These are phyloP conservation scores for Leucoagaricus sp. DNA, from an alignment of 1,284 basidiomycete genomes.

Conservation along the genomic window DNA sequence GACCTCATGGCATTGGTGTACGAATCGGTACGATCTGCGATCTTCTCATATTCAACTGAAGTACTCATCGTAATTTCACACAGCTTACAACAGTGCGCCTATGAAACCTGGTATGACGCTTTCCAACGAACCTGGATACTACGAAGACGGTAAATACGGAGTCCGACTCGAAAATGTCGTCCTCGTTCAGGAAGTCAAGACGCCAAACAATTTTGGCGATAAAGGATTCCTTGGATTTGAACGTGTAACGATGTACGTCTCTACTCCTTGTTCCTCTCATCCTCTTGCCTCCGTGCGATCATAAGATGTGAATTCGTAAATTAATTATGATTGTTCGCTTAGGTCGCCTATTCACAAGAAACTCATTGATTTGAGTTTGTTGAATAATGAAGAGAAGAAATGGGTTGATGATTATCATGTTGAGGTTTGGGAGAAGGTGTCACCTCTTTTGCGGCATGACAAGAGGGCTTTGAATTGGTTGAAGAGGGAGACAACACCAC, in stretches of 20 bases:
- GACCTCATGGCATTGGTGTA: conserved; percentile 86
- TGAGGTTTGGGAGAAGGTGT: conserved; percentile 77
- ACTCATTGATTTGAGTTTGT: conserved; percentile 68
- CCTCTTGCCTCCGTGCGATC: too few relatives aligned
- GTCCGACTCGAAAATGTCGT: conserved; percentile 93
- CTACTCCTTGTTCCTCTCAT: not conserved
- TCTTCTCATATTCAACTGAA: not conserved
- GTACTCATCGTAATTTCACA: not conserved
- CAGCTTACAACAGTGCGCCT: conserved; percentile 67
- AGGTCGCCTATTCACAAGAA: conserved; percentile 89
- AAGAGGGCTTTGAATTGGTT: conserved; percentile 79
- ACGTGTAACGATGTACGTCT: conserved; percentile 76
- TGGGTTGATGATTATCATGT: conserved; percentile 91
- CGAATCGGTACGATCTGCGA: conserved; percentile 55
- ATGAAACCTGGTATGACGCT: conserved; percentile 87
- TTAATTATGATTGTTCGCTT: not conserved
- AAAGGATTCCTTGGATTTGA: conserved; percentile 86
- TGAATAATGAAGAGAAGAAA: conserved; percentile 66
- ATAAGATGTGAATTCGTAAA: not conserved
- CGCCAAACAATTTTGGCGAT: conserved; percentile 83
- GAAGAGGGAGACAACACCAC: conserved; percentile 62
- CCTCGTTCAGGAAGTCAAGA: conserved; percentile 71
- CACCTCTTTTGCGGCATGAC: conserved; percentile 73
- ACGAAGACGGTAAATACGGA: conserved; percentile 89
- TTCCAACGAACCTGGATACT: conserved; percentile 95